Evolutionary conservation across 2,329 filamentous ascomycete genomes (phyloP), one percentile per base, ranked within the genome.

Genomic region (Aaosphaeria arxii): DNA sequence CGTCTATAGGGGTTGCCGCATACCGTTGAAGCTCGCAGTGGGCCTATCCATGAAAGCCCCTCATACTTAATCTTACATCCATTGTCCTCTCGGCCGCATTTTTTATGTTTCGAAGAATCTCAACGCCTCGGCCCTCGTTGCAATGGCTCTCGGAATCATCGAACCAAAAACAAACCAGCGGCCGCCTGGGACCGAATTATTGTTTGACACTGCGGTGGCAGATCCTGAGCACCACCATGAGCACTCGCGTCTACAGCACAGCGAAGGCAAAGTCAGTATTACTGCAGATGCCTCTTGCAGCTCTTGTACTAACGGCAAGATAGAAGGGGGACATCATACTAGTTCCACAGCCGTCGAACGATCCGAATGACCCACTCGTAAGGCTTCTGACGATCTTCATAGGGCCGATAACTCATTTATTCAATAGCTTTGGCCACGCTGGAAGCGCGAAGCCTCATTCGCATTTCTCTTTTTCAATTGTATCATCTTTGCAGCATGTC

Each of bases 91-190:
- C 17, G 17, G 17, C 17, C 17, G 17, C 17, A 24, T 24, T 24
- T 24, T 24, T 24, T 3, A 24, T 24, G 17, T 24, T 24, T 24
- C 17, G 17, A 24, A 24, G 17, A 2, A 24, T 24, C 17, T 24
- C 17, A 24, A 24, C 17, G 17, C 17, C 17, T 3, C 17, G 17
- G 17, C 17, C 17, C 17, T 24, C 17, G 17, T 24, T 17, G 24
- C 39, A 6, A 57, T 53, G 63, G 51, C 61, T 44, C 55, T 64
- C 29, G 63, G 63, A 42, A 61, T 66, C 32, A 42, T 66, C 11
- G 48, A 64, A 38, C 52, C 54, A 1, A 51, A 54, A n/a, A 50
- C 52, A n/a, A 40, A 48, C 24, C 48, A 40, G 30, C 49, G 49
- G 11, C 54, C 58, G 24, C 60, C 63, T 2, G 63, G 63, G 3